phyloP scores from a whole-genome alignment of 352 stramenopile species.

The Pythium phragmitis region DNA sequence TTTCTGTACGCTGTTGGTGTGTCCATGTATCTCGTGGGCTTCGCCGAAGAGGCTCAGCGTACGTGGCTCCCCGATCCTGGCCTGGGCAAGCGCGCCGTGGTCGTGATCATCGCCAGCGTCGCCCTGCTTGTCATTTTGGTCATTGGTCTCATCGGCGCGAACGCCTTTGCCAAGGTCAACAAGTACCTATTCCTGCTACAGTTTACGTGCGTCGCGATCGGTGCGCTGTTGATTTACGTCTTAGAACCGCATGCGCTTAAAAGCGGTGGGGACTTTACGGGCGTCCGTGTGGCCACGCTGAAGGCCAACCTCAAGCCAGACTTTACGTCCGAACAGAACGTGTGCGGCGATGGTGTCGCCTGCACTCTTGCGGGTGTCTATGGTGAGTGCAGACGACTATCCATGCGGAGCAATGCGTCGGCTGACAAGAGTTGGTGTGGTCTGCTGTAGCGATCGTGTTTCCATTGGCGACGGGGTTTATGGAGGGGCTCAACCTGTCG shows the following conservation, averaged over 20 bases:
- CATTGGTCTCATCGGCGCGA: constrained; percentile 65
- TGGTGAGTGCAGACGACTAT: constrained; percentile 24
- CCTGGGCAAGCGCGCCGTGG: constrained; percentile 38
- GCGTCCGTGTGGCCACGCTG: constrained; percentile 40
- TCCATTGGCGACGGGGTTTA: constrained; percentile 78
- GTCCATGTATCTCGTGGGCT: constrained; percentile 79
- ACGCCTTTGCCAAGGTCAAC: constrained; percentile 76
- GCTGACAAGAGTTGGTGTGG: neutral
- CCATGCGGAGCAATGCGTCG: neutral
- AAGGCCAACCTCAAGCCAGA: constrained; percentile 48
- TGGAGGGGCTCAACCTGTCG: constrained; percentile 81
- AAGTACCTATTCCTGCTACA: constrained; percentile 71
- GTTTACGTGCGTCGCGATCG: constrained; percentile 58
- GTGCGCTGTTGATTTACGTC: constrained; percentile 48
- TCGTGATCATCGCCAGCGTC: constrained; percentile 53
- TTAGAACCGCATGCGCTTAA: constrained; percentile 35
- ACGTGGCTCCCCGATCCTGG: constrained; percentile 43
- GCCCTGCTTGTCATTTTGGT: constrained; percentile 41
- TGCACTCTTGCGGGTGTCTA: constrained; percentile 53
- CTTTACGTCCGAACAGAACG: constrained; percentile 76
- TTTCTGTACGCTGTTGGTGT: constrained; percentile 71
- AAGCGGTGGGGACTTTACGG: constrained; percentile 54
- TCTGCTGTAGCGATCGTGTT: constrained; percentile 63
- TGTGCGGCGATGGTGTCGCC: constrained; percentile 34
- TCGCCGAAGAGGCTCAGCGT: constrained; percentile 66